Conservation (phyloP, 2,329 filamentous ascomycete species). For the Colletotrichum lupini region DNA sequence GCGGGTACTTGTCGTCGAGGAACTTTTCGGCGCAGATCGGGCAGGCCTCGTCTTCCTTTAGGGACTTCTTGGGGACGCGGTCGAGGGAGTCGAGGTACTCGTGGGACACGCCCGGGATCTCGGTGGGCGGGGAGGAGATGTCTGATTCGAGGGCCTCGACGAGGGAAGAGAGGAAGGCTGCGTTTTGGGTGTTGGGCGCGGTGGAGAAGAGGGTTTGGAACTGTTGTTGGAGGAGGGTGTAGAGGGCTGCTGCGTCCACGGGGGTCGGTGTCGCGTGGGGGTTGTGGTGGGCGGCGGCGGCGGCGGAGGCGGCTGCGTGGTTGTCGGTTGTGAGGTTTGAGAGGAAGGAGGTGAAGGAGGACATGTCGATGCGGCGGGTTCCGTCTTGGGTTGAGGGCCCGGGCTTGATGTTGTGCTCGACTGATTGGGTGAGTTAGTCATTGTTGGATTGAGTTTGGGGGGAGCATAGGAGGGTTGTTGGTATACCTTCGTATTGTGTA, state of each 20-base stretch:
- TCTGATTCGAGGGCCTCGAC: constrained; percentile 59
- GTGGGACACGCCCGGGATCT: constrained; percentile 67
- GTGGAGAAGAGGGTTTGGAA: constrained; percentile 61
- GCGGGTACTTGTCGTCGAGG: constrained; percentile 69
- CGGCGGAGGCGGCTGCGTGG: not conserved
- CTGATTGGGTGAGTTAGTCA: constrained; percentile 47
- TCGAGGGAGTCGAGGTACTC: constrained; percentile 70
- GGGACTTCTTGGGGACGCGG: constrained; percentile 62
- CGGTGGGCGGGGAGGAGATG: constrained; percentile 63
- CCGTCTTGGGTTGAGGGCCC: constrained; percentile 50
- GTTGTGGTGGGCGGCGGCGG: constrained; percentile 55
- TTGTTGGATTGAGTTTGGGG: not conserved
- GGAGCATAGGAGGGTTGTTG: constrained; percentile 18
- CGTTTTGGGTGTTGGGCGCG: constrained; percentile 61
- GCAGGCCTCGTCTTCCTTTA: constrained; percentile 64
- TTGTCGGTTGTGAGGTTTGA: constrained; percentile 56
- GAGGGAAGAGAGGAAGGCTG: constrained; percentile 61
- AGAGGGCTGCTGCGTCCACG: constrained; percentile 66
- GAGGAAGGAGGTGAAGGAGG: constrained; percentile 69
- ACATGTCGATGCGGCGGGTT: constrained; percentile 71
- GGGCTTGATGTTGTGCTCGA: constrained; percentile 72
- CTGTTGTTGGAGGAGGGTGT: constrained; percentile 70
- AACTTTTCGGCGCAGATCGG: constrained; percentile 73
- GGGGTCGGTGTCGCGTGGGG: constrained; percentile 70
- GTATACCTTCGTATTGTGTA: constrained; percentile 66